Conservation (phyloP, 768 basidiomycete species). For the Hypholoma fasciculare region DNA sequence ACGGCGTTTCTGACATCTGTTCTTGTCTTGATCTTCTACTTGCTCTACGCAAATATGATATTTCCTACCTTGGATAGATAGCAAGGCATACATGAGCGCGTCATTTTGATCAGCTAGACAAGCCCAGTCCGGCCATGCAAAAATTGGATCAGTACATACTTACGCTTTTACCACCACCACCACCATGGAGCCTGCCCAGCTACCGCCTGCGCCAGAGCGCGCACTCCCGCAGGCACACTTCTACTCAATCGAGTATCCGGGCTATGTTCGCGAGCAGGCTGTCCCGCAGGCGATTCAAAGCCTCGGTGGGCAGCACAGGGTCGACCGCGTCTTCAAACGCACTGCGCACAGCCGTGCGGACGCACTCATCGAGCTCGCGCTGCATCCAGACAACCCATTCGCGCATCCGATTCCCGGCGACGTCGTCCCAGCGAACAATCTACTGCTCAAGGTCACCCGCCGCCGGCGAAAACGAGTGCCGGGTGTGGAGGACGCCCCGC, state of each 20-base stretch:
- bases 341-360: slow-evolving; percentile 56
- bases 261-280: slow-evolving; percentile 69
- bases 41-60: too few species aligned
- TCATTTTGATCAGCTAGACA: too few species aligned
- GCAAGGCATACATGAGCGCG: too few species aligned
- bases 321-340: slow-evolving; percentile 79
- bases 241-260: slow-evolving; percentile 90
- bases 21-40: too few species aligned
- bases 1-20: too few species aligned
- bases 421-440: slow-evolving; percentile 71
- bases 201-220: slow-evolving; percentile 21
- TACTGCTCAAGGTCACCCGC: slow-evolving; percentile 85
- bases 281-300: slow-evolving; percentile 60
- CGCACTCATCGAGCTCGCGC: slow-evolving; percentile 70
- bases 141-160: background rate
- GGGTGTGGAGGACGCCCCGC: slow-evolving; percentile 16
- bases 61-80: too few species aligned
- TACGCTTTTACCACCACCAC: background rate
- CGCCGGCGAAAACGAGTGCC: slow-evolving; percentile 51
- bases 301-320: slow-evolving; percentile 66
- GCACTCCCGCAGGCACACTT: slow-evolving; percentile 60
- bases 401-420: slow-evolving; percentile 86
- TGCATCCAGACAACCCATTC: slow-evolving; percentile 75
- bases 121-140: background rate
- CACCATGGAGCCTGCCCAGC: slow-evolving; percentile 10